These are phyloP conservation scores for Rhizopogon vesiculosus DNA, from an alignment of 768 basidiomycete genomes.

Conservation along the genomic window DNA sequence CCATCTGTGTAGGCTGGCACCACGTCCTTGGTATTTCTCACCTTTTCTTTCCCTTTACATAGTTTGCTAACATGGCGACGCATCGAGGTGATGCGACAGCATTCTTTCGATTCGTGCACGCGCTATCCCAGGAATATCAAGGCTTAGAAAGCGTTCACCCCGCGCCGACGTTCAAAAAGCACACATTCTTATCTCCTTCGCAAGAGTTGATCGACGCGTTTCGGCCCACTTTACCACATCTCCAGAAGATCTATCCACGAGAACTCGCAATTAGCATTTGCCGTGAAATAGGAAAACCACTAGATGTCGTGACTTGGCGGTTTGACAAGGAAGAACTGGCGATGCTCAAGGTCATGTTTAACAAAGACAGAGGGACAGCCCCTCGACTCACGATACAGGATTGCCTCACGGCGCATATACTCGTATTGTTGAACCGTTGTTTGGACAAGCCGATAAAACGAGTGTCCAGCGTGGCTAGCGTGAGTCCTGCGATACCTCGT, in stretches of 20 bases:
- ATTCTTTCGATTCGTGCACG: constrained; percentile 23
- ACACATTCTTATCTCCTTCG: constrained; percentile 15
- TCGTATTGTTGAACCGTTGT: constrained; percentile 15
- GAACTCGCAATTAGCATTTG: constrained; percentile 15
- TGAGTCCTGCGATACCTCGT: constrained; percentile 7
- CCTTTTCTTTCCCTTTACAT: too few relatives aligned
- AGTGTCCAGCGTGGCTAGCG: constrained; percentile 24
- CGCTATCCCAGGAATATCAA: constrained; percentile 25
- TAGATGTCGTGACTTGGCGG: constrained; percentile 9
- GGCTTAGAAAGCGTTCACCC: constrained; percentile 5
- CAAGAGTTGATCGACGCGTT: constrained; percentile 9
- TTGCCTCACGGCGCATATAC: constrained; percentile 23
- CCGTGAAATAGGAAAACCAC: constrained; percentile 5
- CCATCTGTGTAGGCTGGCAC: constrained; percentile 29
- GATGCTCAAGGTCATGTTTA: constrained; percentile 9
- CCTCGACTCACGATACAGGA: constrained; percentile 19
- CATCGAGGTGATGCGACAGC: constrained; percentile 23
- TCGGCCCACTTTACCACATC: constrained; percentile 18
- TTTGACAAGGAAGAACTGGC: constrained; percentile 7
- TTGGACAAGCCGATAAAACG: constrained; percentile 6
- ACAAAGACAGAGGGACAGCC: not conserved
- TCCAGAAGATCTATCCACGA: constrained; percentile 10
- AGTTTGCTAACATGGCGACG: too few relatives aligned
- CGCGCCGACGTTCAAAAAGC: constrained; percentile 21
- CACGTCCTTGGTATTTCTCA: constrained; percentile 24